phyloP scores from a whole-genome alignment of 192 early-diverging fungal species.

The Linnemannia exigua region DNA sequence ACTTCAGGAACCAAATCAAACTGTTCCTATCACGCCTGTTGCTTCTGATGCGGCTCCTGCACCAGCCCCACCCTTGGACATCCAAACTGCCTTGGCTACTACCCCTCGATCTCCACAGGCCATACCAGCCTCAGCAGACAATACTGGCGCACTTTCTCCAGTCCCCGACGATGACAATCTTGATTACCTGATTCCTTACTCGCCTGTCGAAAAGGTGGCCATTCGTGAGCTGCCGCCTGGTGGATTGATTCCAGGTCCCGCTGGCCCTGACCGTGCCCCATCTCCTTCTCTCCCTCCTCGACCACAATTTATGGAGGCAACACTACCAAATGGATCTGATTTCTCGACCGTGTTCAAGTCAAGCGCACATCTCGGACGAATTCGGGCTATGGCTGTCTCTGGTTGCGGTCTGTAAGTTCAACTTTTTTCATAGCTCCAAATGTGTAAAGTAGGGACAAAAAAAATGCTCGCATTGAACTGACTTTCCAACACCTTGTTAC shows the following conservation, averaged over 20 bases:
- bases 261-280: slow-evolving; percentile 4
- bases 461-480: too few relatives aligned
- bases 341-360: slow-evolving; percentile 35
- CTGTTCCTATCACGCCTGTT: too few relatives aligned
- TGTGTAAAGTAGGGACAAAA: too few relatives aligned
- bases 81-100: not conserved
- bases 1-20: not conserved
- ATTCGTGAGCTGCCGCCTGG: not conserved
- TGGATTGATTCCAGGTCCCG: not conserved
- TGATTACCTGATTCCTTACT: slow-evolving; percentile 12
- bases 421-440: not conserved
- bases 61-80: not conserved
- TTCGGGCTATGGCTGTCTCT: slow-evolving; percentile 34
- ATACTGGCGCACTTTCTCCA: not conserved
- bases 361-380: slow-evolving; percentile 28
- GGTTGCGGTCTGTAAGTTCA: slow-evolving; percentile 42
- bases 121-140: not conserved
- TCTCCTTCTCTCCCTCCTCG: slow-evolving; percentile 42
- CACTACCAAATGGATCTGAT: slow-evolving; percentile 21
- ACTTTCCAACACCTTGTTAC: not conserved
- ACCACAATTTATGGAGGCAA: slow-evolving; percentile 16
- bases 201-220: not conserved
- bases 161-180: slow-evolving; percentile 1
- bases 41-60: not conserved
- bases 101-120: not conserved